These are phyloP conservation scores for Proliferodiscus dingleyae DNA, from an alignment of 2,329 filamentous ascomycete genomes.

Conservation along the genomic window DNA sequence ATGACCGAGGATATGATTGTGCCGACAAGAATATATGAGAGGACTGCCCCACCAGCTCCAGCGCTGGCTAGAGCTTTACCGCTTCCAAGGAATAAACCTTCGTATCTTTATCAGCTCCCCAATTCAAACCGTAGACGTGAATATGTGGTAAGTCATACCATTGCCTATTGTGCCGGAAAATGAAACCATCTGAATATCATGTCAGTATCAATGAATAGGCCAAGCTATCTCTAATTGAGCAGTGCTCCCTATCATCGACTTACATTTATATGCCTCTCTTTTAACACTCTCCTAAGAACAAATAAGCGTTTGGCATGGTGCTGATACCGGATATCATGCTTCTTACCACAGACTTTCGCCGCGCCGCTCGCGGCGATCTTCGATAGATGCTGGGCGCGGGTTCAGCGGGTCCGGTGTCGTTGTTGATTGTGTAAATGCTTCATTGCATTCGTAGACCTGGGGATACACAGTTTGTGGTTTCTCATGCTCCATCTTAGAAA, in stretches of 20 bases:
- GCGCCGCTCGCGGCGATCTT: conserved; percentile 23
- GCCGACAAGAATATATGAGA: conserved; percentile 39
- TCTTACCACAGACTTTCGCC: conserved; percentile 28
- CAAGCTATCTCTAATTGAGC: too few species aligned
- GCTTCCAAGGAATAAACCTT: conserved; percentile 38
- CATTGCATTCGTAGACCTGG: conserved; percentile 23
- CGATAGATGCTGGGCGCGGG: conserved; percentile 18
- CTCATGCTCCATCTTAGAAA: conserved; percentile 25
- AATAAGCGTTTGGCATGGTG: conserved; percentile 6
- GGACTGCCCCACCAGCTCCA: conserved; percentile 37
- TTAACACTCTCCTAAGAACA: conserved; percentile 34
- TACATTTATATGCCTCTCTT: conserved; percentile 39
- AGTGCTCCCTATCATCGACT: too few species aligned
- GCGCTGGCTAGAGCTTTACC: conserved; percentile 37
- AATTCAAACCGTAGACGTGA: conserved; percentile 2
- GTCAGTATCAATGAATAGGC: too few species aligned
- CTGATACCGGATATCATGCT: neutral
- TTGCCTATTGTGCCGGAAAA: conserved; percentile 41
- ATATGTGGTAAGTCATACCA: conserved; percentile 25
- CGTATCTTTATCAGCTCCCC: too few species aligned
- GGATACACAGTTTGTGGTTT: conserved; percentile 27
- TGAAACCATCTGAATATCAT: too few species aligned
- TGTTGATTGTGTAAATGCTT: conserved; percentile 16
- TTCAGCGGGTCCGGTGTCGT: conserved; percentile 19
- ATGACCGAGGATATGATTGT: conserved; percentile 40